Conservation (phyloP, 768 basidiomycete species). For the Tricholoma bakamatsutake region DNA sequence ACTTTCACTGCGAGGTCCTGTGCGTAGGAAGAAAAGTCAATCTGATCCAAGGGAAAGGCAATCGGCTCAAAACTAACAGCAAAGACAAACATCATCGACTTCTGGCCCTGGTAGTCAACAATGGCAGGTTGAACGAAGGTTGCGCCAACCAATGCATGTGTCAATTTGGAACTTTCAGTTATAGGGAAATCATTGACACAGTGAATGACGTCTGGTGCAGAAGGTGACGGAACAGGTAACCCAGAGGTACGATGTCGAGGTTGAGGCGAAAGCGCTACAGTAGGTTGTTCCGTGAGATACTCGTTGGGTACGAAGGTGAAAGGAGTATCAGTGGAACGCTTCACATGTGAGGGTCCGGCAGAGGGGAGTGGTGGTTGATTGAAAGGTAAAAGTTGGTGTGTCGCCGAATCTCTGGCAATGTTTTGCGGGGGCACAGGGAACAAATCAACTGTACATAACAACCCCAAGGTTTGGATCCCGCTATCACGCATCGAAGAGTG, state of each 20-base stretch:
- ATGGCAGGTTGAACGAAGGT: slow-evolving; percentile 54
- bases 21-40: neutral
- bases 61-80: slow-evolving; percentile 34
- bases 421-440: slow-evolving; percentile 45
- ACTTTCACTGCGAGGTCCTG: slow-evolving; percentile 70
- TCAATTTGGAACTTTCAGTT: slow-evolving; percentile 46
- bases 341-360: slow-evolving; percentile 7
- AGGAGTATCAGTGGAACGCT: neutral
- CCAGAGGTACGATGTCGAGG: slow-evolving; percentile 1
- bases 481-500: slow-evolving; percentile 26
- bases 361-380: slow-evolving; percentile 12
- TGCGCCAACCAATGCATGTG: slow-evolving; percentile 49
- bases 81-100: slow-evolving; percentile 57
- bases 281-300: neutral
- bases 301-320: slow-evolving; percentile 1
- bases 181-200: slow-evolving; percentile 35
- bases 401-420: slow-evolving; percentile 1
- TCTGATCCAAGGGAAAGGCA: neutral
- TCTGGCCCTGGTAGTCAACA: slow-evolving; percentile 53
- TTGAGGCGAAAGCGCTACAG: slow-evolving; percentile 6
- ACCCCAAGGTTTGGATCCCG: slow-evolving; percentile 54
- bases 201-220: slow-evolving; percentile 35
- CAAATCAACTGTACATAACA: slow-evolving; percentile 74
- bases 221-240: slow-evolving; percentile 5
- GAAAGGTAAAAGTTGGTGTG: slow-evolving; percentile 11